Percentiles rank a stretch among this genome's conserved stretches.
These are phyloP conservation scores for Sporisorium iseilematis-ciliati DNA, from an alignment of 1,284 basidiomycete genomes.

Conservation along the genomic window DNA sequence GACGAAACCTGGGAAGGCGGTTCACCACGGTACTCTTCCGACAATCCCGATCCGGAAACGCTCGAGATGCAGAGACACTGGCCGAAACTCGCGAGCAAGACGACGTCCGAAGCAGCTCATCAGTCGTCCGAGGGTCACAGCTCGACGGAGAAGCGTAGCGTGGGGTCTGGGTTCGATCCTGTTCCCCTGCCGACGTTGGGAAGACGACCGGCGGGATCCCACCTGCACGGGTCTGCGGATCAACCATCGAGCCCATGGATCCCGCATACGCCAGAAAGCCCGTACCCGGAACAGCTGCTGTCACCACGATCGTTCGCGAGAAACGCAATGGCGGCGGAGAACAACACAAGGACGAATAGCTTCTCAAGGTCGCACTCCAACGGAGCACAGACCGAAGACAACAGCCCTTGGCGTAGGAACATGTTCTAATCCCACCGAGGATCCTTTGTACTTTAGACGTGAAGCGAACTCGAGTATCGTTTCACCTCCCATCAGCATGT, in stretches of 20 bases:
- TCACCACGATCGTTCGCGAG: slow-evolving; percentile 22
- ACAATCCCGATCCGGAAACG: slow-evolving; percentile 31
- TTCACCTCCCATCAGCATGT: no score
- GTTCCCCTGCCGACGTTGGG: slow-evolving; percentile 9
- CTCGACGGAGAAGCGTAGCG: not conserved
- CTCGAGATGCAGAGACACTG: slow-evolving; percentile 34
- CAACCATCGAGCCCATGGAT: slow-evolving; percentile 17
- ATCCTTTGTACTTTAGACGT: not conserved
- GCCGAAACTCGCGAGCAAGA: slow-evolving; percentile 16
- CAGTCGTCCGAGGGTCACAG: not conserved
- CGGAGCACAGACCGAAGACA: not conserved
- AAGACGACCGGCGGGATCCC: not conserved
- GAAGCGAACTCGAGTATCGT: no score
- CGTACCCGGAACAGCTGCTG: slow-evolving; percentile 21
- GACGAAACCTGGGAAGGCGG: slow-evolving; percentile 26
- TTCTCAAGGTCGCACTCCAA: not conserved
- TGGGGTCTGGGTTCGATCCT: slow-evolving; percentile 5
- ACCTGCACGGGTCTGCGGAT: not conserved
- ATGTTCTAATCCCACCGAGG: not conserved
- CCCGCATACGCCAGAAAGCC: slow-evolving; percentile 34
- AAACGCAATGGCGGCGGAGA: not conserved
- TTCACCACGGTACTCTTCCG: slow-evolving; percentile 45
- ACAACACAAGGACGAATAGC: not conserved
- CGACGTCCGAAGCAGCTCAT: not conserved
- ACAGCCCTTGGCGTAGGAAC: not conserved